These are phyloP conservation scores for Ogataea polymorpha DNA, from an alignment of 805 yeast genomes.

Conservation along the genomic window DNA sequence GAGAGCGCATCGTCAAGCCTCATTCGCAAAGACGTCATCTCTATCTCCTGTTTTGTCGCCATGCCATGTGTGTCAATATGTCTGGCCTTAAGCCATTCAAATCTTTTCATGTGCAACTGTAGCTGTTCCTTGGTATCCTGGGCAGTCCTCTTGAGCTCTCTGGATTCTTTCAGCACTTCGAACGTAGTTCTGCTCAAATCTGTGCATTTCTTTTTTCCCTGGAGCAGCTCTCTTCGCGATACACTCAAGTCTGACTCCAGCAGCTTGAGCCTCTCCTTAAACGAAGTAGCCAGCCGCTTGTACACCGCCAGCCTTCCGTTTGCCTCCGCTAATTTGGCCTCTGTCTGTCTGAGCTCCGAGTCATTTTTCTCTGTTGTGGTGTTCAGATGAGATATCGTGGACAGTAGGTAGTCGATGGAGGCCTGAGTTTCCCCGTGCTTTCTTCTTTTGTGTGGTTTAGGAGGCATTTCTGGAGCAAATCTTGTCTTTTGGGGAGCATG, in stretches of 20 bases:
- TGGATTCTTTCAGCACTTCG: slow-evolving; percentile 9
- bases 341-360: slow-evolving; percentile 5
- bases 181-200: slow-evolving; percentile 2
- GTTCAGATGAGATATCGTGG: slow-evolving; percentile 15
- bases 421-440: slow-evolving; percentile 3
- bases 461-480: slow-evolving; percentile 1
- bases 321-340: slow-evolving; percentile 7
- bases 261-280: slow-evolving; percentile 11
- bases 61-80: slow-evolving; percentile 9
- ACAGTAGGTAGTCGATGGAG: slow-evolving; percentile 22
- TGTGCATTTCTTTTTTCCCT: slow-evolving; percentile 5
- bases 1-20: slow-evolving; percentile 44
- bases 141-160: slow-evolving; percentile 8
- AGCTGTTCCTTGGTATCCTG: slow-evolving; percentile 10
- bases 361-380: slow-evolving; percentile 5
- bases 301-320: slow-evolving; percentile 6
- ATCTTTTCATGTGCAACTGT: slow-evolving; percentile 9
- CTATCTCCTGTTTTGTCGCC: slow-evolving; percentile 13
- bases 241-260: slow-evolving; percentile 6
- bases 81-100: slow-evolving; percentile 17
- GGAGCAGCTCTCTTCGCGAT: slow-evolving; percentile 3
- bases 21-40: slow-evolving; percentile 33
- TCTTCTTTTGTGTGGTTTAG: slow-evolving; percentile 2
- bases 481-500: background rate
- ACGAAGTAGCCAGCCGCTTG: slow-evolving; percentile 3